Base-by-base conservation (phyloP, 495 filamentous ascomycete species). In the Penicillium egyptiacum region DNA sequence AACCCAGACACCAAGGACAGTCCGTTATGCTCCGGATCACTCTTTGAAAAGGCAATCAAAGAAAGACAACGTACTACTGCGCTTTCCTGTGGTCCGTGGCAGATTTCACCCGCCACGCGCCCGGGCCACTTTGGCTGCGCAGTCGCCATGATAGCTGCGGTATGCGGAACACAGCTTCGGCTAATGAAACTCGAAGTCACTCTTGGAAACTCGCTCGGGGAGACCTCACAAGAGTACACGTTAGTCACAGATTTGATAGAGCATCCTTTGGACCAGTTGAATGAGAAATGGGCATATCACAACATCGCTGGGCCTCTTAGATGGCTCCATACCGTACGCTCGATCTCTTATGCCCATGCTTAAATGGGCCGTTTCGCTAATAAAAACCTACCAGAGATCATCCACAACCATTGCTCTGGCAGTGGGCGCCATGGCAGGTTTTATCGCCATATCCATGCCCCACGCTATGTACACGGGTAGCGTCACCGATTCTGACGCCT, bases 81-180 rank as follows among this genome's bases (percentile, higher is more conserved):
- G 20, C 40, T 76, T 43, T 59, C 67, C 2, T 73, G 68, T 57
- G 75, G 77, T 0, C 77, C 77, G 28, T 79, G 77, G 77, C 28
- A 71, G 17, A 49, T 22, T 19, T 42, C 54, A 22, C 16, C 57
- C 0, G 22, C 19, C 1, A 14, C 53, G 11, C 26, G 19, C 1
- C 33, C 60, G 5, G 48, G 54, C 2, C 22, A 41, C 17, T 42
- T 48, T 22, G 55, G 57, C 28, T 58, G 57, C 16, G 69, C 60
- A 7, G 60, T 44, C 14, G 50, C 65, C 12, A 59, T 68, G 56
- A 44, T 75, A 42, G 75, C 74, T 9, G 54, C 62, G 7, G 44
- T 70, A 17, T 67, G 65, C 41, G 73, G 71, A 12, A 51, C 64
- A 2, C 68, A 64, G 19, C 61, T 78, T 14, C 65, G 56, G 20